A percentile compares a stretch with the other conserved stretches of the same genome.
Conservation (phyloP, 2,329 filamentous ascomycete genomes). For the Dactylonectria macrodidyma region DNA sequence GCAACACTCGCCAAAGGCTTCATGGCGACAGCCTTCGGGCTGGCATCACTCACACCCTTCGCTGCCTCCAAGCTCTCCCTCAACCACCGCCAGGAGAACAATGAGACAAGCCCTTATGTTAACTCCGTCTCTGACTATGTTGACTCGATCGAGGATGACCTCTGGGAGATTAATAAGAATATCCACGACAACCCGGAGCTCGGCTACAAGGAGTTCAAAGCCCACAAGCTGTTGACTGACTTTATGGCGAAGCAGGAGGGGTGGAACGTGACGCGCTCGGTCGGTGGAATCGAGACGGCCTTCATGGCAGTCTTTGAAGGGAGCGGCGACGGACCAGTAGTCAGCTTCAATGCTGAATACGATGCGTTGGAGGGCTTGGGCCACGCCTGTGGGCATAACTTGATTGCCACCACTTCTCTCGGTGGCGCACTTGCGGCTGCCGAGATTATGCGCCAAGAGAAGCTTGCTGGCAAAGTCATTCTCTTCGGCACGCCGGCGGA, state of each 20-base stretch:
- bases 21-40: conserved; percentile 14
- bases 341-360: conserved; percentile 61
- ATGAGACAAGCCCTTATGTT: conserved; percentile 29
- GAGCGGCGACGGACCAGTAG: conserved; percentile 53
- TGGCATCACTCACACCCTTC: conserved; percentile 17
- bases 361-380: conserved; percentile 37
- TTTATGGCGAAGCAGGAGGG: conserved; percentile 53
- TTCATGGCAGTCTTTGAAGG: conserved; percentile 60
- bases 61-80: neutral
- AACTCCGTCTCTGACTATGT: conserved; percentile 34
- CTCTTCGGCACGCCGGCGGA: conserved; percentile 43
- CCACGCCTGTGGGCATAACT: conserved; percentile 42
- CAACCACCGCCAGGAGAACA: conserved; percentile 30
- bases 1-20: conserved; percentile 18
- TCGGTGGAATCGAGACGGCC: conserved; percentile 60
- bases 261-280: conserved; percentile 58
- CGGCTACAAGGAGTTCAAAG: conserved; percentile 59
- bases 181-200: conserved; percentile 63
- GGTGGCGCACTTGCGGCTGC: conserved; percentile 36
- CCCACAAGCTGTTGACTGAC: conserved; percentile 57
- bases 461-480: conserved; percentile 37
- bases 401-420: conserved; percentile 40
- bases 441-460: conserved; percentile 38
- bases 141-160: conserved; percentile 36
- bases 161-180: conserved; percentile 54